phyloP scores from a whole-genome alignment of 345 rosid genomes.

The Gossypium turneri region DNA sequence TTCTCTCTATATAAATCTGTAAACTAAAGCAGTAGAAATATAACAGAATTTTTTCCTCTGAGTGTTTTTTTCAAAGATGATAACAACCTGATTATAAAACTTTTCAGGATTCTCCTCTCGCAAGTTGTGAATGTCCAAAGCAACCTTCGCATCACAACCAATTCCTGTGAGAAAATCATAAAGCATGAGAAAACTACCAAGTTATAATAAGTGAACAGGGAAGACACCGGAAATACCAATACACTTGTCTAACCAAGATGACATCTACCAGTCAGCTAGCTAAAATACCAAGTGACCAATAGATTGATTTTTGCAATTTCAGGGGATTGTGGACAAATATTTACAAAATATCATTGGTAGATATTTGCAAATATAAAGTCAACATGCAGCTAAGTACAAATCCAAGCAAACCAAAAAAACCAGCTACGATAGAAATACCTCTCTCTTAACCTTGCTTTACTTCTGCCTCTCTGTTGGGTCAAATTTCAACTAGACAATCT shows the following conservation, averaged over 20 bases:
- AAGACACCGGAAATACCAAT: neutral
- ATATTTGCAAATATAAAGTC: neutral
- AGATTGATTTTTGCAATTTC: neutral
- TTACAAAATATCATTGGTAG: neutral
- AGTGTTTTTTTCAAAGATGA: no score
- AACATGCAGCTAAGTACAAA: neutral
- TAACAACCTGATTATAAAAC: slow-evolving; percentile 69
- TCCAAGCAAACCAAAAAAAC: neutral
- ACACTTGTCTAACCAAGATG: neutral
- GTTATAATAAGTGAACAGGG: neutral
- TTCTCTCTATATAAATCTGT: no score
- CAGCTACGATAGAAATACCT: neutral
- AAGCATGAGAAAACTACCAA: neutral
- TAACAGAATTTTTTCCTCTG: no score
- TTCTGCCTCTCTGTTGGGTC: neutral
- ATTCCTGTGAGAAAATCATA: slow-evolving; percentile 42
- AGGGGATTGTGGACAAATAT: neutral
- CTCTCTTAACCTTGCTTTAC: neutral
- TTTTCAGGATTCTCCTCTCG: slow-evolving; percentile 86
- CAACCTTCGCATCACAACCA: slow-evolving; percentile 95
- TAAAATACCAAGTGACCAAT: neutral
- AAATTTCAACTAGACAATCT: neutral
- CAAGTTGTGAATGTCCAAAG: slow-evolving; percentile 75
- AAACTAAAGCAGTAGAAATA: no score
- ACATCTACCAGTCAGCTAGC: neutral